Conservation (phyloP, 345 rosid species). For the Stellera chamaejasme region DNA sequence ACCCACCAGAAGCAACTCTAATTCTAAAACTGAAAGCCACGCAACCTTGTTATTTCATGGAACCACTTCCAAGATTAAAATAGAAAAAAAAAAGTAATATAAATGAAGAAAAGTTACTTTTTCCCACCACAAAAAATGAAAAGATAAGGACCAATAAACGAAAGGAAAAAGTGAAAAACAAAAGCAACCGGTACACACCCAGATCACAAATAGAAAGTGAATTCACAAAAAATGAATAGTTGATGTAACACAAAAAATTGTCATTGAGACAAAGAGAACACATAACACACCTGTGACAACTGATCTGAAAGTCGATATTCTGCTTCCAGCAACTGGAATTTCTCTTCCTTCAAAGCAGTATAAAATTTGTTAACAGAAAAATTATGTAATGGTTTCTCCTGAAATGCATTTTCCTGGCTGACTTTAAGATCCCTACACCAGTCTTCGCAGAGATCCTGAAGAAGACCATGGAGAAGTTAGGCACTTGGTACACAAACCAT, state of each 20-base stretch:
- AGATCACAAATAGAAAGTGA: no score
- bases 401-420: constrained; percentile 22
- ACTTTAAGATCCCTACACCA: constrained; percentile 24
- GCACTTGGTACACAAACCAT: background rate
- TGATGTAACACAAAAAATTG: no score
- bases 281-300: constrained; percentile 41
- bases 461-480: constrained; percentile 14
- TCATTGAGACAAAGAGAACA: no score
- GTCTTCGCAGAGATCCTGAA: constrained; percentile 51
- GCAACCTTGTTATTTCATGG: background rate
- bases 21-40: no score
- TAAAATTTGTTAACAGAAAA: constrained; percentile 26
- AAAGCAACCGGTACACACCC: no score
- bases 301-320: constrained; percentile 53
- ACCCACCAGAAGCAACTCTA: background rate
- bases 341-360: constrained; percentile 43
- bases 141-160: no score
- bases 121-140: no score
- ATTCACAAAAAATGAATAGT: no score
- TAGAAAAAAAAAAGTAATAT: background rate
- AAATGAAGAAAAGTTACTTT: no score
- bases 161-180: no score
- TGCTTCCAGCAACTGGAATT: constrained; percentile 46
- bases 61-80: background rate
- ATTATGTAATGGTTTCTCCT: constrained; percentile 23